Evolutionary conservation across 345 rosid genomes (phyloP), one percentile per base, ranked within the genome.

Genomic region (Populus euphratica): DNA sequence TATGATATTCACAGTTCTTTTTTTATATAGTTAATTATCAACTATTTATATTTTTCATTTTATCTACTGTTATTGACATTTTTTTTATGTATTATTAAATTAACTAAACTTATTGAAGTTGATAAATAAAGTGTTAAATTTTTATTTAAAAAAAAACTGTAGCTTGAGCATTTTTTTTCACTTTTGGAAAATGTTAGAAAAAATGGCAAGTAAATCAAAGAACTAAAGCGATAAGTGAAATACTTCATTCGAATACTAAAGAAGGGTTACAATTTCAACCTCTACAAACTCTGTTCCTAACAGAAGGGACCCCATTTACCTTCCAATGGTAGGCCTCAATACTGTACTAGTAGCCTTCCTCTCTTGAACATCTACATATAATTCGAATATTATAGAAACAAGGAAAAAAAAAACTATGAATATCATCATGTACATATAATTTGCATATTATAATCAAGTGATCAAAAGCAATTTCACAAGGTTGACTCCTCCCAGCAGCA

Each of bases 341-440:
- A 54, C 67, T 41, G 38, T 35, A 16, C 52, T 69, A 68, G 14
- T 13, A 17, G 66, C 21, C 36, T 52, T 56, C 71, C 71, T 76
- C 65, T 52, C 52, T 33, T 14, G 23, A 29, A 76, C n/a, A 49
- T 35, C 38, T 68, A 72, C 43, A 72, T 36, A 56, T 54, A 21
- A 31, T 29, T 73, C 41, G 7, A 47, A 41, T 73, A 68, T 68
- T 68, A 27, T 73, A 79, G 36, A 33, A 33, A 4, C 36, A 33
- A 33, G 36, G 0, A 3, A 17, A 66, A 33, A 21, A 20, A 10
- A 47, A 23, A 12, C 20, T 6, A 13, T 36, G 38, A 68, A 54
- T n/a, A 47, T 50, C 33, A 77, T 47, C 35, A 78, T 64, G 38
- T 78, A 72, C 43, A 72, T 36, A 56, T 54, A 21, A n/a, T 29